phyloP scores from a whole-genome alignment of 371 early-diverging fungal genomes.

The Paramicrosporidium saccamoebae region DNA sequence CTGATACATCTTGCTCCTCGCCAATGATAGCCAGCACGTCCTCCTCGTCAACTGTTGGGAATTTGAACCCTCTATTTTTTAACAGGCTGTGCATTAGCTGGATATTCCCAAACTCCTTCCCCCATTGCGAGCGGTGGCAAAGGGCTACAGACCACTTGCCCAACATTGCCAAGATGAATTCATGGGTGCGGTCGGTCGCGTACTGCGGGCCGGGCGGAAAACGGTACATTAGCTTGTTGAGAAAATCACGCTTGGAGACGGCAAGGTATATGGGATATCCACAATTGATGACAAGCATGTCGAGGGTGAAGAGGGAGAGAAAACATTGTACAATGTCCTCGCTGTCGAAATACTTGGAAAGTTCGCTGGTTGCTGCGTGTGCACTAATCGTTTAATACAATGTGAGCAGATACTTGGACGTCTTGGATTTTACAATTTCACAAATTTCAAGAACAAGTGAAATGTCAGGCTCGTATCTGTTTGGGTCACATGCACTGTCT shows the following conservation, averaged over 20 bases:
- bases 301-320: too few species aligned
- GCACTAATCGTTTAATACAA: slow-evolving; percentile 11
- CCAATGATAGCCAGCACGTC: slow-evolving; percentile 21
- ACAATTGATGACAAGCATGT: slow-evolving; percentile 78
- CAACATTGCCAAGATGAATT: slow-evolving; percentile 54
- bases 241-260: slow-evolving; percentile 63
- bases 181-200: slow-evolving; percentile 19
- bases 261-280: slow-evolving; percentile 81
- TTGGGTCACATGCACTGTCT: too few species aligned
- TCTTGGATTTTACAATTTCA: too few species aligned
- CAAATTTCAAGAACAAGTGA: slow-evolving; percentile 1
- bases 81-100: slow-evolving; percentile 64
- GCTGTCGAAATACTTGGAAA: background rate
- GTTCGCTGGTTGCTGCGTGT: background rate
- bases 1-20: slow-evolving; percentile 4
- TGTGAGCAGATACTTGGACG: background rate
- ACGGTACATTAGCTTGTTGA: slow-evolving; percentile 56
- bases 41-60: slow-evolving; percentile 34
- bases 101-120: slow-evolving; percentile 57
- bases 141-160: slow-evolving; percentile 68
- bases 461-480: slow-evolving; percentile 5
- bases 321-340: background rate
- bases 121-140: slow-evolving; percentile 35
- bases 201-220: slow-evolving; percentile 31
- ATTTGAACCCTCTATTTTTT: slow-evolving; percentile 48